phyloP scores from a whole-genome alignment of 202 grass and related monocot genomes.

The Zizania palustris region DNA sequence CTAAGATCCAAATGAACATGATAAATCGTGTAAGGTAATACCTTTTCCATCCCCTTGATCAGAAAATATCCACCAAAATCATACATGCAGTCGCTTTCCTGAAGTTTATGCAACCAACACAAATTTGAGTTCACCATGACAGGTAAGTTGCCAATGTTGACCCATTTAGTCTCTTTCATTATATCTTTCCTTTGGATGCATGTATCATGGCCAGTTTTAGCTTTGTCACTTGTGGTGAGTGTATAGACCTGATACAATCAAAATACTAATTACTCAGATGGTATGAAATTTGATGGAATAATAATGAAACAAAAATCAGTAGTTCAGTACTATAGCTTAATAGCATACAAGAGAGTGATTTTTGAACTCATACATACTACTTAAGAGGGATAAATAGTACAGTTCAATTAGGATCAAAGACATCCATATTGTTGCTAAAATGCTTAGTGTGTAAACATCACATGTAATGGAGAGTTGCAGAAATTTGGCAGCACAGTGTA shows the following conservation, averaged over 20 bases:
- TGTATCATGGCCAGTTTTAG: slow-evolving; percentile 53
- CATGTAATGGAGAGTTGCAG: slow-evolving; percentile 10
- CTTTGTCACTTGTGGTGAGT: slow-evolving; percentile 59
- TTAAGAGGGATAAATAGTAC: slow-evolving; percentile 11
- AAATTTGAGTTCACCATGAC: slow-evolving; percentile 88
- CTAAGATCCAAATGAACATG: slow-evolving; percentile 12
- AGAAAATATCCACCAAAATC: slow-evolving; percentile 93
- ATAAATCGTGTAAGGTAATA: slow-evolving; percentile 47
- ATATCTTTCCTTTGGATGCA: slow-evolving; percentile 54
- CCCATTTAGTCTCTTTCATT: slow-evolving; percentile 52
- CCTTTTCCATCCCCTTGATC: slow-evolving; percentile 91
- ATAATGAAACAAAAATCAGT: neutral
- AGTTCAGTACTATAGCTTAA: slow-evolving; percentile 13
- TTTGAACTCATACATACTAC: slow-evolving; percentile 9
- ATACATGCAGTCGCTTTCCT: slow-evolving; percentile 79
- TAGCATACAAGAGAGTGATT: slow-evolving; percentile 6
- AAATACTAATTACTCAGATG: slow-evolving; percentile 38
- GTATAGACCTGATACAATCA: slow-evolving; percentile 71
- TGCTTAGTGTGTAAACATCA: slow-evolving; percentile 14
- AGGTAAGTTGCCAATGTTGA: slow-evolving; percentile 69
- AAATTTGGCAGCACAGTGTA: slow-evolving; percentile 18
- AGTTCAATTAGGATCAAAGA: neutral
- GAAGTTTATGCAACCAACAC: slow-evolving; percentile 66
- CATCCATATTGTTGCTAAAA: neutral
- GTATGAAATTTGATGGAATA: slow-evolving; percentile 27